Percentiles rank a stretch among this genome's conserved stretches.
Conservation (phyloP, 108 stramenopile species). For the Chaetoceros muelleri region DNA sequence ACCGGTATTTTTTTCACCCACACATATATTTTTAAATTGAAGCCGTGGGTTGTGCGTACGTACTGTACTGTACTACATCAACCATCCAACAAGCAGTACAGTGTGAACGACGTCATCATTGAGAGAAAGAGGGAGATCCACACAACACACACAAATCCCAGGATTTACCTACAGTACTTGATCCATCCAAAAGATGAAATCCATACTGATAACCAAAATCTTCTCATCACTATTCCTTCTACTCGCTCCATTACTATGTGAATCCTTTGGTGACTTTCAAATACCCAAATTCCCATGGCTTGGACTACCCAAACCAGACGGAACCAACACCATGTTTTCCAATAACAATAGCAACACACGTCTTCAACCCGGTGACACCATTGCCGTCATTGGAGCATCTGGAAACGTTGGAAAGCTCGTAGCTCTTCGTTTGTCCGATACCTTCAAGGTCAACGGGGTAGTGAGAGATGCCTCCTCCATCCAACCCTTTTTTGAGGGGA, state of each 20-base stretch:
- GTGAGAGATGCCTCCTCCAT: slow-evolving; percentile 19
- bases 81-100: too few relatives aligned
- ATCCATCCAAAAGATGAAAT: too few relatives aligned
- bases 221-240: background rate
- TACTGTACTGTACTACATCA: too few relatives aligned
- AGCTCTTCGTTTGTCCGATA: slow-evolving; percentile 25
- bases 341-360: too few relatives aligned
- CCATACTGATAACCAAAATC: too few relatives aligned
- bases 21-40: too few relatives aligned
- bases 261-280: background rate
- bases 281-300: background rate
- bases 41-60: too few relatives aligned
- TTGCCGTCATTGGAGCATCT: slow-evolving; percentile 37
- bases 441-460: slow-evolving; percentile 29
- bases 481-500: slow-evolving; percentile 17
- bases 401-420: slow-evolving; percentile 45
- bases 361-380: slow-evolving; percentile 30
- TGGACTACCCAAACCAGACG: background rate
- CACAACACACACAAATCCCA: too few relatives aligned
- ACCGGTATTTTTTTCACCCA: too few relatives aligned
- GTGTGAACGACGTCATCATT: too few relatives aligned
- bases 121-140: too few relatives aligned
- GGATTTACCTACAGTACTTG: too few relatives aligned
- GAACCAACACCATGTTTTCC: background rate
- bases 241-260: background rate